Base-by-base conservation (phyloP, 83 land plant species). In the Diphasiastrum complanatum region DNA sequence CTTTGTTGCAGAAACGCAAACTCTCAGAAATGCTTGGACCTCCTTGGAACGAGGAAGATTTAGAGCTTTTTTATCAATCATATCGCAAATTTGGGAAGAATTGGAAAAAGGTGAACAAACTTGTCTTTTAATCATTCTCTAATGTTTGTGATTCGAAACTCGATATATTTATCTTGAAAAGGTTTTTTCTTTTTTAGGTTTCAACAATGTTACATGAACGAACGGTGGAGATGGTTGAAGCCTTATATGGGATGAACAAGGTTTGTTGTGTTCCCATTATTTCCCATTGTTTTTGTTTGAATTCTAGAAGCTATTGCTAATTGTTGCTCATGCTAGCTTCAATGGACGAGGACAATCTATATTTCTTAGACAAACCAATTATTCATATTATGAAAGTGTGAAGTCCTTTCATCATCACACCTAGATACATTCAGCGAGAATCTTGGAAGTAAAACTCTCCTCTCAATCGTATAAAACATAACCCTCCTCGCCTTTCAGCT, bases 31-130 rank as follows among this genome's bases (percentile, higher is more conserved):
- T 77, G 85, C 63, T 90, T 34, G 97, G 97, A 2, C 74, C 84
- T 65, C 93, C 85, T 35, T 91, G 97, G 97, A 84, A 79, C 52
- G 78, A 84, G 68, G 89, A 82, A 47, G 97, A 91, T 36, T 77
- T 91, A 31, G 77, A 76, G 61, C 76, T 66, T 49, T 91, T 91
- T 60, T 91, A 91, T 75, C 86, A 78, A 50, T 82, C 89, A 20
- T 90, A 87, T 53, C 84, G 97, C 5, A 81, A 80, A 29, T 60
- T 81, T 80, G 93, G 97, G 50, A 81, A 76, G 68, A 89, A 90
- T 35, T 90, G 97, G 97, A 86, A 79, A 71, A 90, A 86, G 93
- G 97, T 86, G 45, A 23, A 0, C n/a, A 6, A 35, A 16, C 23
- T 18, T 25, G 60, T 35, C 16, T 40, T 5, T 8, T 14, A 43